These are phyloP conservation scores for Cutaneotrichosporon cutaneum DNA, from an alignment of 1,284 basidiomycete genomes.

Conservation along the genomic window DNA sequence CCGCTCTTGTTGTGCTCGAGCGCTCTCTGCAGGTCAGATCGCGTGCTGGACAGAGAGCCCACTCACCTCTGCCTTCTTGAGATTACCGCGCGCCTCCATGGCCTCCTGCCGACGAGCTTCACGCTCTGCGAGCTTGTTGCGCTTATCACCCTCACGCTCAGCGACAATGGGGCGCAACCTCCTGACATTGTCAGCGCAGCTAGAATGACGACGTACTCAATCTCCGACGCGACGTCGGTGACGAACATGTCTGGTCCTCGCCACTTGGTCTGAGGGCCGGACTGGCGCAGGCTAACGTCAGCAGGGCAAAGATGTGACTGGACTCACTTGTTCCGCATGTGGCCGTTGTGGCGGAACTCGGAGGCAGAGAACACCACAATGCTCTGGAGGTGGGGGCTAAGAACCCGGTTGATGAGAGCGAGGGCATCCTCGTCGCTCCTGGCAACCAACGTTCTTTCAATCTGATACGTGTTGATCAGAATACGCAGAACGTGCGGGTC, in stretches of 20 bases:
- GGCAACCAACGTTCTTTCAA: conserved; percentile 73
- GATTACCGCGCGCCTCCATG: neutral
- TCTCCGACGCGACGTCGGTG: conserved; percentile 32
- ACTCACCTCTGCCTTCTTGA: conserved; percentile 6
- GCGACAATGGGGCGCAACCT: neutral
- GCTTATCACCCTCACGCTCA: conserved; percentile 3
- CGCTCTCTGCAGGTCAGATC: conserved; percentile 7
- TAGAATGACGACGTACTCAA: conserved; percentile 28
- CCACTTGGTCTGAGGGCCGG: conserved; percentile 28
- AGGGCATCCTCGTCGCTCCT: conserved; percentile 63
- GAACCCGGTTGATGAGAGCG: conserved; percentile 56
- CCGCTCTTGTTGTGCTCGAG: neutral
- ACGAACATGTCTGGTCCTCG: conserved; percentile 30
- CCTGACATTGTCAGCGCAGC: neutral
- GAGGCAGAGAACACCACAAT: conserved; percentile 36
- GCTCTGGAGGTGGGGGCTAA: conserved; percentile 6
- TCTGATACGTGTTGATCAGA: conserved; percentile 69
- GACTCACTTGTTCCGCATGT: neutral
- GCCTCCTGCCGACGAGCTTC: neutral
- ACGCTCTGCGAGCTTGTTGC: neutral
- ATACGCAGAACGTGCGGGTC: conserved; percentile 75
- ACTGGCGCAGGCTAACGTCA: conserved; percentile 5
- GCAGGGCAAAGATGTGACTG: neutral
- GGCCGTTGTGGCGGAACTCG: conserved; percentile 11
- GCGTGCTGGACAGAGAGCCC: neutral